Evolutionary conservation across 768 basidiomycete genomes (phyloP).

Genomic region (Nidularia pulvinata): DNA sequence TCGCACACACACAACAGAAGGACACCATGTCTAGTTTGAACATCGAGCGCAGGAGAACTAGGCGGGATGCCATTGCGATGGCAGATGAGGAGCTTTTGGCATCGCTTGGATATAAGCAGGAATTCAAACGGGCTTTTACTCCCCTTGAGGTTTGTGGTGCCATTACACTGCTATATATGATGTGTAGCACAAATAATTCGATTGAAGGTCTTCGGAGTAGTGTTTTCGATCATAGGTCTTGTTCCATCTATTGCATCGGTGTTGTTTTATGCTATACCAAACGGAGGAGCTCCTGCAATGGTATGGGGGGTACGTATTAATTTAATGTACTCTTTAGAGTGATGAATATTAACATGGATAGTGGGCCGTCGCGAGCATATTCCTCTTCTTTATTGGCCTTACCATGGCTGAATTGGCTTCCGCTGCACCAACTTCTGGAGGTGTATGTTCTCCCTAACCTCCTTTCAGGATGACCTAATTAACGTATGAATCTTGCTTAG

Average conservation of each 20-base stretch:
- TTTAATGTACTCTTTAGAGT: neutral
- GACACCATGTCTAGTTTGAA: too few species aligned
- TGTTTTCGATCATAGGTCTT: conserved; percentile 70
- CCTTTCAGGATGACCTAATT: too few species aligned
- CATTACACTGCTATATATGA: neutral
- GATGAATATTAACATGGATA: conserved; percentile 16
- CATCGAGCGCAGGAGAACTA: too few species aligned
- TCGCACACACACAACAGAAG: too few species aligned
- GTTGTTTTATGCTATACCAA: conserved; percentile 57
- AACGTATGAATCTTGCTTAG: conserved; percentile 11
- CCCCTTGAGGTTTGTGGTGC: conserved; percentile 38
- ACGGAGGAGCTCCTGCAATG: conserved; percentile 71
- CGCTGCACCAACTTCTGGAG: conserved; percentile 73
- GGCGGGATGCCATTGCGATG: conserved; percentile 1
- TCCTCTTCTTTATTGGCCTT: conserved; percentile 63
- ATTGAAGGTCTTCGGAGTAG: conserved; percentile 64
- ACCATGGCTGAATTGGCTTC: conserved; percentile 73
- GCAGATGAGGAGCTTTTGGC: conserved; percentile 37
- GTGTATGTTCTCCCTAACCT: conserved; percentile 29
- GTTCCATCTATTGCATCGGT: conserved; percentile 64
- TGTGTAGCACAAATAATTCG: neutral
- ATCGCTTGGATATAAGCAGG: conserved; percentile 42
- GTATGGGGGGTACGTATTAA: conserved; percentile 61
- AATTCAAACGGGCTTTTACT: conserved; percentile 55
- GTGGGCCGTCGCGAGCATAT: conserved; percentile 68